A percentile compares a stretch with the other conserved stretches of the same genome.
Conservation (phyloP, 257 asterid genomes). For the Pogostemon cablin region DNA sequence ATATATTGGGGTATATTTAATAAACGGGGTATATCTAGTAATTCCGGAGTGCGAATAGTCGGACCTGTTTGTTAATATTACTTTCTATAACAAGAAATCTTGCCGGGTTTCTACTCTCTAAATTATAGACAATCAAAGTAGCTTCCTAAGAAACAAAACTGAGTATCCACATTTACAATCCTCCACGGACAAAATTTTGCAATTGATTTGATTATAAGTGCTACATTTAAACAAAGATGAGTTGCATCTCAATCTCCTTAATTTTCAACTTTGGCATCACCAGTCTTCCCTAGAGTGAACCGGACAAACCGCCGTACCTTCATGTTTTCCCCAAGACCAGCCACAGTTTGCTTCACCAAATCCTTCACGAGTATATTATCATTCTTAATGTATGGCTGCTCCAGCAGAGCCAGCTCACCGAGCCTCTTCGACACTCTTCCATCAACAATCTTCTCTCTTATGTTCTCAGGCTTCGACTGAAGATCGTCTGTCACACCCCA, state of each 20-base stretch:
- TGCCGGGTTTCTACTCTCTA: neutral
- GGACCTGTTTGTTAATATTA: conserved; percentile 2
- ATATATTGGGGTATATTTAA: too few species aligned
- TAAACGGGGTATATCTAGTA: too few species aligned
- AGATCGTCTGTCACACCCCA: conserved; percentile 95
- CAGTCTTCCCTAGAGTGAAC: conserved; percentile 80
- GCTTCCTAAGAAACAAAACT: conserved; percentile 15
- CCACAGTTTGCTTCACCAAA: conserved; percentile 91
- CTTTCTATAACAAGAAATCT: conserved; percentile 12
- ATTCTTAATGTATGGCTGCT: conserved; percentile 76
- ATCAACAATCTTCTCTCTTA: conserved; percentile 83
- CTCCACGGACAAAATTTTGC: neutral
- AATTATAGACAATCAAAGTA: conserved; percentile 19
- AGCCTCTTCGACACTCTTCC: conserved; percentile 94
- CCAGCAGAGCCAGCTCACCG: conserved; percentile 81
- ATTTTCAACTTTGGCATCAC: conserved; percentile 31
- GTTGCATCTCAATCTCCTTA: conserved; percentile 32
- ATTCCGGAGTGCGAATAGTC: too few species aligned
- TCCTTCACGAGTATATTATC: conserved; percentile 81
- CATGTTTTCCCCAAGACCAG: conserved; percentile 87
- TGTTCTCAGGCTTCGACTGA: conserved; percentile 82
- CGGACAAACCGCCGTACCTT: conserved; percentile 81
- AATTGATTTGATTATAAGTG: neutral
- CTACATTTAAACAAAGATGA: neutral
- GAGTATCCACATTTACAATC: conserved; percentile 2